Percentiles rank a stretch among this genome's conserved stretches.
These are phyloP conservation scores for Trypanosoma cruzi DNA, from an alignment of 208 protist genomes.

Conservation along the genomic window DNA sequence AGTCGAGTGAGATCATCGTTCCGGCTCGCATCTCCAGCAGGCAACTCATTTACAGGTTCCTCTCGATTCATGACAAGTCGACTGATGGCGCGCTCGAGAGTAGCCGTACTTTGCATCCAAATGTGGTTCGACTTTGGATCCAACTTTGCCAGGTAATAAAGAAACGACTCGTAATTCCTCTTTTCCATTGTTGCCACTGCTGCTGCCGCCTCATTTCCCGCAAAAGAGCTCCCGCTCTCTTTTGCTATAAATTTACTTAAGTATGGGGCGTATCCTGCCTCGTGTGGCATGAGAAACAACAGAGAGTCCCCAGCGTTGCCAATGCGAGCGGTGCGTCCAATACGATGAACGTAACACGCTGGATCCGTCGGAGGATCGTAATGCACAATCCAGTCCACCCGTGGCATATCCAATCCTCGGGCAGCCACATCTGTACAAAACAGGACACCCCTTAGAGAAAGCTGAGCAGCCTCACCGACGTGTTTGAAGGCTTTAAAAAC, in stretches of 20 bases:
- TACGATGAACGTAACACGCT: conserved; percentile 86
- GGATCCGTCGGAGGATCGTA: conserved; percentile 89
- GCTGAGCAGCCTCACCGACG: conserved; percentile 29
- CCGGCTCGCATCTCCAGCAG: conserved; percentile 55
- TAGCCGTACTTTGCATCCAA: conserved; percentile 92
- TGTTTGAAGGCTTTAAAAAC: conserved; percentile 84
- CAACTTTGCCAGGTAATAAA: conserved; percentile 95
- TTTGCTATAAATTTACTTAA: conserved; percentile 45
- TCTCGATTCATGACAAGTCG: conserved; percentile 62
- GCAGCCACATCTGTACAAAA: conserved; percentile 96
- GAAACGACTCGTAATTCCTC: conserved; percentile 76
- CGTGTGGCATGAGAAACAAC: conserved; percentile 78
- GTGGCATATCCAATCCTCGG: conserved; percentile 96
- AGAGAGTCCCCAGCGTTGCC: conserved; percentile 73
- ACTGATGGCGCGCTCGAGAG: conserved; percentile 94
- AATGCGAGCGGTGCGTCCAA: conserved; percentile 88
- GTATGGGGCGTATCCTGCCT: conserved; percentile 57
- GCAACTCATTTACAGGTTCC: not conserved
- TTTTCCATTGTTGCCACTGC: conserved; percentile 50
- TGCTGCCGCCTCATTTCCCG: conserved; percentile 11
- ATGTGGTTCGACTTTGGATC: conserved; percentile 92
- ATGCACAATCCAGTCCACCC: conserved; percentile 93
- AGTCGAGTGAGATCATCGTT: conserved; percentile 97
- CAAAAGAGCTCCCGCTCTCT: not conserved
- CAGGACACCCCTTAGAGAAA: conserved; percentile 65